phyloP scores from a whole-genome alignment of 2,329 filamentous ascomycete genomes.

The Cladophialophora bantiana region DNA sequence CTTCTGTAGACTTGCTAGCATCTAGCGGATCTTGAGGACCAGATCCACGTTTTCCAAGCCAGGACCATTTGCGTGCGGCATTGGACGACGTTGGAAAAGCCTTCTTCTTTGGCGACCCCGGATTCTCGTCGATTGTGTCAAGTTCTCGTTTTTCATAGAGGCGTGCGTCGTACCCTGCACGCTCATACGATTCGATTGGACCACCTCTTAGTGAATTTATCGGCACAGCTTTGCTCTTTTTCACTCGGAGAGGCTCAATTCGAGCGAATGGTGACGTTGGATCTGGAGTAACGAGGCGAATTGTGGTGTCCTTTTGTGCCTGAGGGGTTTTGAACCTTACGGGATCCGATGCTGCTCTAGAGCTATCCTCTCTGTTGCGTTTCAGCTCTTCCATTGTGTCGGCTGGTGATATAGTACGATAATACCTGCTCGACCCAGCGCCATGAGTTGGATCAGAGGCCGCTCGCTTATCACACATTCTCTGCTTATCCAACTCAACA shows the following conservation, averaged over 20 bases:
- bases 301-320: conserved; percentile 52
- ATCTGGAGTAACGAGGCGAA: conserved; percentile 64
- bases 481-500: conserved; percentile 43
- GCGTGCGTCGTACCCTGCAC: conserved; percentile 42
- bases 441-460: conserved; percentile 55
- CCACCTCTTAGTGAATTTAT: conserved; percentile 38
- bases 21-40: conserved; percentile 21
- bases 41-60: conserved; percentile 50
- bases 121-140: conserved; percentile 53
- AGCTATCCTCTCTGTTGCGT: conserved; percentile 24
- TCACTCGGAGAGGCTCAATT: conserved; percentile 62
- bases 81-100: conserved; percentile 19
- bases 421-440: conserved; percentile 11
- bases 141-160: conserved; percentile 44
- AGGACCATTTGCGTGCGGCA: conserved; percentile 53
- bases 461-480: conserved; percentile 48
- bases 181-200: conserved; percentile 43
- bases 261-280: conserved; percentile 53
- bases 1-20: conserved; percentile 41
- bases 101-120: conserved; percentile 45
- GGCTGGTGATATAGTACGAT: conserved; percentile 31
- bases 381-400: conserved; percentile 40
- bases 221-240: conserved; percentile 52
- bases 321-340: conserved; percentile 30
- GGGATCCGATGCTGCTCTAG: conserved; percentile 47